A percentile compares a stretch with the other conserved stretches of the same genome.
Conservation (phyloP, 202 grass and related monocot species). For the Bolboschoenoplectus hybrid region DNA sequence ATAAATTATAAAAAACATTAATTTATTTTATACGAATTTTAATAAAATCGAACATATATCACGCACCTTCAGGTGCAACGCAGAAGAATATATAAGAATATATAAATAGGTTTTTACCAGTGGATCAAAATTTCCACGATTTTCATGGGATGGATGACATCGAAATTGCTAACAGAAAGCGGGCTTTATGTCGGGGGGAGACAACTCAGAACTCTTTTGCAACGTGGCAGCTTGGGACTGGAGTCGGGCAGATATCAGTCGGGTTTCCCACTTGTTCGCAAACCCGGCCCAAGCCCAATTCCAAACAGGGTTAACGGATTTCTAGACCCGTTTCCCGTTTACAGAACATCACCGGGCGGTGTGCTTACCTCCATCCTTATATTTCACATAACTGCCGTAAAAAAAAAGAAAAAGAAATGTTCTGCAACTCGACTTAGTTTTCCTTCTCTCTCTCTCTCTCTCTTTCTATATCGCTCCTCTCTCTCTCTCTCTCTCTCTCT, state of each 20-base stretch:
- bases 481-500: constrained; percentile 36
- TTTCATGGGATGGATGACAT: no score
- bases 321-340: neutral
- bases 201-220: neutral
- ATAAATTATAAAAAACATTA: no score
- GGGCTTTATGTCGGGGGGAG: no score
- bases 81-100: no score
- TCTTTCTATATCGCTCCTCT: neutral
- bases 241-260: neutral
- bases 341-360: constrained; percentile 4
- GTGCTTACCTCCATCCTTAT: neutral
- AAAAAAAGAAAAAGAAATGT: neutral
- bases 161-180: no score
- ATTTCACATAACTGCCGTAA: constrained; percentile 21
- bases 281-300: constrained; percentile 19
- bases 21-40: no score
- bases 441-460: neutral
- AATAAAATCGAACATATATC: no score
- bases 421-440: constrained; percentile 1
- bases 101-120: no score
- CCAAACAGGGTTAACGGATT: neutral
- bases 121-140: no score
- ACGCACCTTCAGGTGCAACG: no score
- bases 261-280: neutral
- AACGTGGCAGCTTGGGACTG: neutral